These are phyloP conservation scores for Aureobasidium lini DNA, from an alignment of 2,329 filamentous ascomycete genomes.

Conservation along the genomic window DNA sequence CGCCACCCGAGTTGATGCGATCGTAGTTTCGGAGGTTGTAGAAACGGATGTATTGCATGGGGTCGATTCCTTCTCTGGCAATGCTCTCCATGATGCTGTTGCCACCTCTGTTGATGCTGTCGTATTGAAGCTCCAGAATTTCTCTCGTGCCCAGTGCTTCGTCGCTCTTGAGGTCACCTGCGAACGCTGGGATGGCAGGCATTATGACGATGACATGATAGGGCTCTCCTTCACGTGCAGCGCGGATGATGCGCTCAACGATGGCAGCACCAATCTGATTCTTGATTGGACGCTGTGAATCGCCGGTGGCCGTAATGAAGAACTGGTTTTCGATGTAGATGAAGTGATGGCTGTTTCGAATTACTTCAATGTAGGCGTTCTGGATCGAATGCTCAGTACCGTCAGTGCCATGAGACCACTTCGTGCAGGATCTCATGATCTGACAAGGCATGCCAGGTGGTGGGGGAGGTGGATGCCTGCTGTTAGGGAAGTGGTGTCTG, in stretches of 20 bases:
- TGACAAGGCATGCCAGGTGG: conserved; percentile 51
- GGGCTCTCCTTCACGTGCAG: conserved; percentile 55
- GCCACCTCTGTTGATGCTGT: conserved; percentile 68
- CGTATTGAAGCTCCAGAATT: conserved; percentile 85
- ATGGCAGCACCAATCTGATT: conserved; percentile 76
- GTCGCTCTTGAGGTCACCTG: conserved; percentile 68
- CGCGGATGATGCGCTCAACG: conserved; percentile 67
- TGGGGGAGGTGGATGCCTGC: not conserved
- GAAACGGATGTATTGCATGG: conserved; percentile 68
- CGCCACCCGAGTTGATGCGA: conserved; percentile 63
- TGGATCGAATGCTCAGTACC: conserved; percentile 70
- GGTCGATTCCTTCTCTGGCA: conserved; percentile 58
- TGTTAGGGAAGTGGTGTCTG: conserved; percentile 17
- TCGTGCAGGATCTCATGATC: conserved; percentile 55
- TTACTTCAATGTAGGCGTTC: conserved; percentile 79
- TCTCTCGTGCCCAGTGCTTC: conserved; percentile 69
- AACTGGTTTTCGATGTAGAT: conserved; percentile 65
- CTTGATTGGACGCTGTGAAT: conserved; percentile 62
- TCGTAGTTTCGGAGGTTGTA: conserved; percentile 83
- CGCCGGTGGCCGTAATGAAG: conserved; percentile 74
- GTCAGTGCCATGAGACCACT: conserved; percentile 52
- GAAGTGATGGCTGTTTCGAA: conserved; percentile 83
- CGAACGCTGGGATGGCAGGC: conserved; percentile 73
- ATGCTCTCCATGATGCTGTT: conserved; percentile 70
- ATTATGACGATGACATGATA: conserved; percentile 74